Percentiles rank a stretch among this genome's conserved stretches.
Conservation (phyloP, 108 stramenopile genomes). For the Seminavis robusta region DNA sequence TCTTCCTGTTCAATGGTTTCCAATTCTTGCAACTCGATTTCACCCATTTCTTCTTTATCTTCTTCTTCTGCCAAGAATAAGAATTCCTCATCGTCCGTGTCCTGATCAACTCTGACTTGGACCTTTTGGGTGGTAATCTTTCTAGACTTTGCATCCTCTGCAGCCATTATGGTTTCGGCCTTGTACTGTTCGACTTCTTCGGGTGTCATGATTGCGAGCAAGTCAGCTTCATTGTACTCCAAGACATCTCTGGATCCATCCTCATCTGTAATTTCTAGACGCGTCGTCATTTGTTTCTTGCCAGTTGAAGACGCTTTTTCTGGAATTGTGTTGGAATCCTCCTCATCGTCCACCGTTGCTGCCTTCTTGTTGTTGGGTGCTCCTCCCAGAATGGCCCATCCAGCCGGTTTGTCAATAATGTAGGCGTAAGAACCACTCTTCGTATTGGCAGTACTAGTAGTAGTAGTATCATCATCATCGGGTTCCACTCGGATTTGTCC, state of each 20-base stretch:
- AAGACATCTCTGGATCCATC: constrained; percentile 52
- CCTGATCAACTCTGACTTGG: no score
- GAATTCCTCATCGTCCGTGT: no score
- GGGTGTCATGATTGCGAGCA: constrained; percentile 63
- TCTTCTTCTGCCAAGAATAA: no score
- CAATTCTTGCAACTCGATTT: no score
- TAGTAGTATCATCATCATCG: constrained; percentile 18
- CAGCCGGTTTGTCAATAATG: constrained; percentile 70
- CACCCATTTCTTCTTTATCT: constrained; percentile 1
- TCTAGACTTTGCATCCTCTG: constrained; percentile 1
- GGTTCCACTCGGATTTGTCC: constrained; percentile 45
- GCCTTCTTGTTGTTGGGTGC: not conserved
- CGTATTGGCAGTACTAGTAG: constrained; percentile 29
- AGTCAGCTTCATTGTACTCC: constrained; percentile 68
- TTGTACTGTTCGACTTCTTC: constrained; percentile 32
- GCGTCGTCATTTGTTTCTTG: constrained; percentile 6
- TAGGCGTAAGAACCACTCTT: constrained; percentile 57
- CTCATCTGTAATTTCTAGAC: constrained; percentile 43
- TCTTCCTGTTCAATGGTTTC: constrained; percentile 50
- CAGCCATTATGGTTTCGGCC: constrained; percentile 5
- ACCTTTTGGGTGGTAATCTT: no score
- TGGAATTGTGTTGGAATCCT: not conserved
- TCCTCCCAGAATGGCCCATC: constrained; percentile 75
- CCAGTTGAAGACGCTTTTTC: not conserved
- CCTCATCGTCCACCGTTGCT: not conserved